These are phyloP conservation scores for Poa annua DNA, from an alignment of 176 grass and related monocot genomes.

Conservation along the genomic window DNA sequence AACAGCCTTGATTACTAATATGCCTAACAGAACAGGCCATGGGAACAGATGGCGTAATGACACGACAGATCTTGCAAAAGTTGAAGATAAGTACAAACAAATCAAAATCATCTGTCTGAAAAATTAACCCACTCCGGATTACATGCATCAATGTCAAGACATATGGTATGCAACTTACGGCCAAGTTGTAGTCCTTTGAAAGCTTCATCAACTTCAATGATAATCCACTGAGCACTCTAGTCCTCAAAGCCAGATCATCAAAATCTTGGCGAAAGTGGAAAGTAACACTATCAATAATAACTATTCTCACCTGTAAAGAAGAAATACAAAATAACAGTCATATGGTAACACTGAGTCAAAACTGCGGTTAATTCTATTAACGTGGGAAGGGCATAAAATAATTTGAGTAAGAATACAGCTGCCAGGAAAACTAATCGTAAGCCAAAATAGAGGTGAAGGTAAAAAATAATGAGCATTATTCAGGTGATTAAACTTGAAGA, in stretches of 20 bases:
- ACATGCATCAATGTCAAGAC: neutral
- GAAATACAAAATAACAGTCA: constrained; percentile 5
- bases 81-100: neutral
- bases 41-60: neutral
- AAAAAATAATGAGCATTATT: constrained; percentile 12
- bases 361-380: neutral
- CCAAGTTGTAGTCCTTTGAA: constrained; percentile 67
- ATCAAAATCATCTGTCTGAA: constrained; percentile 2
- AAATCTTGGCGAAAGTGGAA: constrained; percentile 99
- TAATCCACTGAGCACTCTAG: constrained; percentile 80
- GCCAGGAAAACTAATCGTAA: constrained; percentile 15
- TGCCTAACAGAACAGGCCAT: neutral
- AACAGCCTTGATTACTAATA: neutral
- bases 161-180: constrained; percentile 51
- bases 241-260: constrained; percentile 83
- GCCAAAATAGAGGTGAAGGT: neutral
- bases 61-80: neutral
- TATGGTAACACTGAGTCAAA: constrained; percentile 12
- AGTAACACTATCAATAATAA: constrained; percentile 92
- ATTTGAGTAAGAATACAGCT: neutral
- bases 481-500: constrained; percentile 26
- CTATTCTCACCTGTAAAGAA: constrained; percentile 68
- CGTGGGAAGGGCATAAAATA: neutral
- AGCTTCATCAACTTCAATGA: constrained; percentile 92
- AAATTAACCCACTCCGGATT: neutral